Percentiles rank a stretch among this genome's conserved stretches.
phyloP scores from a whole-genome alignment of 148 eudicot species.

The Persicaria tinctoria region DNA sequence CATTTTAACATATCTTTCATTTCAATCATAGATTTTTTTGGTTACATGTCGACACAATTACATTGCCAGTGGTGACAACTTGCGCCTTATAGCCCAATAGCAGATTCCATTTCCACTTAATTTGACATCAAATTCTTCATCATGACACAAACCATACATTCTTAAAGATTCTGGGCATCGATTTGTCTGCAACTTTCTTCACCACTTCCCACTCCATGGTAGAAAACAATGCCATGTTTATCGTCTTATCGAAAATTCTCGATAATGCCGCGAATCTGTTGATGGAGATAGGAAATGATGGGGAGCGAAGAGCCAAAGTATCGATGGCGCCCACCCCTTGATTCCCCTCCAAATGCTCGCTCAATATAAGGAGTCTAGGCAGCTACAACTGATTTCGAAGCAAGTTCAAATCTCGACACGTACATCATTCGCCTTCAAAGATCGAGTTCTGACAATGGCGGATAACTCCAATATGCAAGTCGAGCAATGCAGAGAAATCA shows the following conservation, averaged over 20 bases:
- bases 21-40: too few relatives aligned
- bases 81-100: background rate
- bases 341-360: background rate
- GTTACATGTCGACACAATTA: background rate
- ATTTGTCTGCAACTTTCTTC: background rate
- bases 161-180: background rate
- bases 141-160: background rate
- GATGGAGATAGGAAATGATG: background rate
- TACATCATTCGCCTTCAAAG: background rate
- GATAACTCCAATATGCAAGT: background rate
- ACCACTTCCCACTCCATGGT: background rate
- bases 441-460: background rate
- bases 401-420: background rate
- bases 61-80: background rate
- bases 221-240: background rate
- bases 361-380: background rate
- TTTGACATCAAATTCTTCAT: background rate
- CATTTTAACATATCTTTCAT: too few relatives aligned
- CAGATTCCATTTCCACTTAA: slow-evolving; percentile 2
- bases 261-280: background rate
- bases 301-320: background rate
- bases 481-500: slow-evolving; percentile 3
- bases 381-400: background rate
- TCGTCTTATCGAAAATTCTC: background rate
- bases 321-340: background rate